Conservation (phyloP, 192 early-diverging fungal species). For the Anaeromyces robustus region DNA sequence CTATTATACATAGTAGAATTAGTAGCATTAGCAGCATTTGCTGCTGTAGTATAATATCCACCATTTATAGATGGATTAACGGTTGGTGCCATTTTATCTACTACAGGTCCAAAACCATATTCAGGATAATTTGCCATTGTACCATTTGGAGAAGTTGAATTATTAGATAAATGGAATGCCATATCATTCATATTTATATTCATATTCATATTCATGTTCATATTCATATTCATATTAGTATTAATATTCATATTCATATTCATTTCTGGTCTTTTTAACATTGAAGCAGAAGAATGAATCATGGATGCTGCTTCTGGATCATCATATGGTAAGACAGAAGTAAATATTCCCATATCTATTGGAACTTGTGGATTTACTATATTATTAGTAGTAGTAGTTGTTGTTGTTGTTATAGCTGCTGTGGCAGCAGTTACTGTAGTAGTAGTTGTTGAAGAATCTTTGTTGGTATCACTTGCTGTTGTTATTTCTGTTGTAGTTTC, state of each 20-base stretch:
- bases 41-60: not conserved
- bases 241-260: not conserved
- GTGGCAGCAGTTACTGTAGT: not conserved
- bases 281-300: no score
- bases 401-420: not conserved
- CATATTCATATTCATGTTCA: no score
- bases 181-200: not conserved
- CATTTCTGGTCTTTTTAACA: not conserved
- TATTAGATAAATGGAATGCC: not conserved
- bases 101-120: not conserved
- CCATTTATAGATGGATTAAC: not conserved
- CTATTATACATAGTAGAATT: not conserved
- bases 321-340: not conserved
- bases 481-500: no score
- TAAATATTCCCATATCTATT: no score
- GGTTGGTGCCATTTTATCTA: not conserved
- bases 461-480: not conserved
- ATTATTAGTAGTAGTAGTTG: not conserved
- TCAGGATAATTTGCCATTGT: not conserved
- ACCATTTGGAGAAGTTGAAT: not conserved
- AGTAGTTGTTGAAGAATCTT: not conserved
- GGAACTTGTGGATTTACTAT: not conserved
- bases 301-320: not conserved
- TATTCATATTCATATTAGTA: no score
- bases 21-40: not conserved